Evolutionary conservation across 495 filamentous ascomycete genomes (phyloP), one percentile per base, ranked within the genome.

Genomic region (Filosporella fistucella): DNA sequence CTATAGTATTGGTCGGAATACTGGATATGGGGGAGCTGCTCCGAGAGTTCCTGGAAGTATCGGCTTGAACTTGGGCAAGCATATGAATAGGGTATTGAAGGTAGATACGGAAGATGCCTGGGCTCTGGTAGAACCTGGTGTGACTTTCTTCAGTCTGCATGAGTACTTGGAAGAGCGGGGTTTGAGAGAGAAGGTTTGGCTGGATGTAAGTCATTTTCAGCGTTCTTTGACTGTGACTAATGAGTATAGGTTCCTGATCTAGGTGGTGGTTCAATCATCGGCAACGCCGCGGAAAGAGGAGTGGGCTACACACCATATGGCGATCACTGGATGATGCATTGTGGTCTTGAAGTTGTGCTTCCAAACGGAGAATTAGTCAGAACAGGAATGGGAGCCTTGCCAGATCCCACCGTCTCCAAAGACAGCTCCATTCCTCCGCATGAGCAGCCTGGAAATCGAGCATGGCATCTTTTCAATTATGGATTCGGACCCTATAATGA

Each of bases 331-430:
- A 68, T 66, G 39, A 71, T 68, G 54, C 75, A 76, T 37, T 74
- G 71, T 38, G 75, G 76, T 3, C 63, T 79, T 64, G 78, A 81
- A 59, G 59, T 81, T 14, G 70, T 83, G 7, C 58, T 81, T 6
- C 78, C 79, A 0, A 71, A 65, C 14, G 78, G 76, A 13, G 70
- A 75, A 52, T 45, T 81, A 1, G 44, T 81, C 8, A 61, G 78
- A 3, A 82, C 77, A 0, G 78, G 78, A 1, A 81, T 82, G 77
- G 78, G 78, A 4, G 77, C 76, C 11, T 50, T 78, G 46, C 69
- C 72, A 0, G 69, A 65, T 7, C 61, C 65, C 5, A 54, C 41
- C 63, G 62, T 17, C 32, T 28, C 14, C 35, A 52, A 14, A 11
- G 32, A 36, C 1, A 35, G 41, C 1, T 17, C 51, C 3, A 42